Percentiles rank a stretch among this genome's conserved stretches.
Evolutionary conservation across 129 eudicot genomes (phyloP).

Genomic region (Centaurea solstitialis): DNA sequence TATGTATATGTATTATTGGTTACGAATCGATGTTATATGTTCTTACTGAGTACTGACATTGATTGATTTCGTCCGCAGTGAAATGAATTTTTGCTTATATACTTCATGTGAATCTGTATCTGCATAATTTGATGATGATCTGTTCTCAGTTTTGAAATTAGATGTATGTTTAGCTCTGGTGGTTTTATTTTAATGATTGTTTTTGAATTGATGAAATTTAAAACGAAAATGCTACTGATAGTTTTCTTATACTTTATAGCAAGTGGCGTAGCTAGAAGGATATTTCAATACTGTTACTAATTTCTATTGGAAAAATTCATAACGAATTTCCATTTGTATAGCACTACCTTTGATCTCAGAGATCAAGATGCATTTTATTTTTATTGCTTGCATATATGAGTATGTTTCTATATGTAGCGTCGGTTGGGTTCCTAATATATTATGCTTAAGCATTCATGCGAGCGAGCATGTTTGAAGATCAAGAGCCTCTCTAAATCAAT

Average conservation of each 20-base stretch:
- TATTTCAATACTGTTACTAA: neutral
- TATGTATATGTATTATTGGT: too few species aligned
- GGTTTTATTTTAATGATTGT: neutral
- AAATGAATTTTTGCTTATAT: too few species aligned
- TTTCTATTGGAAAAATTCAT: neutral
- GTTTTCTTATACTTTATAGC: too few species aligned
- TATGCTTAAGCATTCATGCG: too few species aligned
- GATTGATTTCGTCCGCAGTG: too few species aligned
- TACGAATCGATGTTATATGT: too few species aligned
- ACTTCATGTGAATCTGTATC: too few species aligned
- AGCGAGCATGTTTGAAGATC: slow-evolving; percentile 37
- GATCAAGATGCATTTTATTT: neutral
- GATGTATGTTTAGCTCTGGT: neutral
- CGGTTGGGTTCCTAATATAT: slow-evolving; percentile 30
- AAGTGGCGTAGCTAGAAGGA: neutral
- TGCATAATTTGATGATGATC: too few species aligned
- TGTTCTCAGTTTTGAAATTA: too few species aligned
- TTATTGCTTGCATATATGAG: neutral
- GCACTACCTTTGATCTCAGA: neutral
- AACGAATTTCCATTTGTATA: neutral
- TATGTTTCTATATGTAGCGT: neutral
- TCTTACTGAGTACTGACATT: too few species aligned
- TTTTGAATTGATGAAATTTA: neutral
- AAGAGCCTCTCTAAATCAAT: slow-evolving; percentile 22
- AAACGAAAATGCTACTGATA: neutral